phyloP scores from a whole-genome alignment of 352 stramenopile species.

The Phytophthora hybrid region DNA sequence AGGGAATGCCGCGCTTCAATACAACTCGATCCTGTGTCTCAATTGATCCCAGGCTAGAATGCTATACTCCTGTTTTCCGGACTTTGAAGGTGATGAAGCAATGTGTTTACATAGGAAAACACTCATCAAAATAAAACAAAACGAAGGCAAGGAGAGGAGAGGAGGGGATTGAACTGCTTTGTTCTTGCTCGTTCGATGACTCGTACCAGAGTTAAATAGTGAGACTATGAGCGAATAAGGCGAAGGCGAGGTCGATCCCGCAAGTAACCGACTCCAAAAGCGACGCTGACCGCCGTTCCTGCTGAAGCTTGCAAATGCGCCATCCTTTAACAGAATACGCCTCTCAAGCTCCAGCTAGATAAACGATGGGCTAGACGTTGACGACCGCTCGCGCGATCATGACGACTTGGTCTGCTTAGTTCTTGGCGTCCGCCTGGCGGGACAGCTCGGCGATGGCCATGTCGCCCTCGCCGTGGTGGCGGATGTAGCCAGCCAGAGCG shows the following conservation, averaged over 20 bases:
- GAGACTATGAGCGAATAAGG: conserved; percentile 38
- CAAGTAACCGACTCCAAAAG: conserved; percentile 47
- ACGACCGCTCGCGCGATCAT: conserved; percentile 10
- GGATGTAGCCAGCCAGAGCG: conserved; percentile 97
- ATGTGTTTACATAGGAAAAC: no score
- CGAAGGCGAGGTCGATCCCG: conserved; percentile 34
- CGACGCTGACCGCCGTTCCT: conserved; percentile 16
- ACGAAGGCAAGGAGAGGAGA: not conserved
- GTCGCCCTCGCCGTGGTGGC: conserved; percentile 95
- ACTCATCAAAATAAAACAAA: not conserved
- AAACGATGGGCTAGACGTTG: conserved; percentile 25
- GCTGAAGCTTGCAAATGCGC: conserved; percentile 9
- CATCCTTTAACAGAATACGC: conserved; percentile 8
- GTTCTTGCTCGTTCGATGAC: conserved; percentile 39
- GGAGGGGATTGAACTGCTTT: conserved; percentile 42
- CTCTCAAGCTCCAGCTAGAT: not conserved
- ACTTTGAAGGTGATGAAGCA: no score
- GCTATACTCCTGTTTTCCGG: no score
- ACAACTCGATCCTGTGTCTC: conserved; percentile 18
- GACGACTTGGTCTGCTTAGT: conserved; percentile 48
- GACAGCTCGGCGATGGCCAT: conserved; percentile 92
- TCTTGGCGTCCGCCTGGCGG: conserved; percentile 82
- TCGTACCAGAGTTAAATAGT: conserved; percentile 35
- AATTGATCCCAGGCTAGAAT: not conserved
- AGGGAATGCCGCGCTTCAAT: conserved; percentile 30